Evolutionary conservation across 306 rosid genomes (phyloP).

Genomic region (Parietaria judaica): DNA sequence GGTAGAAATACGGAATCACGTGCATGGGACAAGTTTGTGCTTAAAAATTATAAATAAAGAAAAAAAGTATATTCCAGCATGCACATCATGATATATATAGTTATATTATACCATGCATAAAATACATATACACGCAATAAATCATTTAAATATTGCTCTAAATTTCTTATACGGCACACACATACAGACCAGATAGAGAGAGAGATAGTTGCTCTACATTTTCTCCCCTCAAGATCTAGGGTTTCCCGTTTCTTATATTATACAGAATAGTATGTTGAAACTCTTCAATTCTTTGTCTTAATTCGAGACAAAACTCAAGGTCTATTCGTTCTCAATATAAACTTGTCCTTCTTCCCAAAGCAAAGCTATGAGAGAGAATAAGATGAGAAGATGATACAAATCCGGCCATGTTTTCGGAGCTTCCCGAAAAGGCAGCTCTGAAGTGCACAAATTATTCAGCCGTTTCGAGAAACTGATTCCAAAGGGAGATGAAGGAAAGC

Average conservation of each 20-base stretch:
- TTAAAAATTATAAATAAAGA: background rate
- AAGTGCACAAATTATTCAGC: background rate
- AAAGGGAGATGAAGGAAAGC: slow-evolving; percentile 25
- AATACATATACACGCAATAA: slow-evolving; percentile 13
- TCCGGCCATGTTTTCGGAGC: slow-evolving; percentile 4
- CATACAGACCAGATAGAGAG: slow-evolving; percentile 20
- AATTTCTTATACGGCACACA: slow-evolving; percentile 27
- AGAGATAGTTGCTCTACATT: slow-evolving; percentile 10
- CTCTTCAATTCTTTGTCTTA: slow-evolving; percentile 12
- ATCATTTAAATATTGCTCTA: slow-evolving; percentile 28
- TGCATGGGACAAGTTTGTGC: slow-evolving; percentile 35
- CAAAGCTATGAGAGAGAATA: slow-evolving; percentile 15
- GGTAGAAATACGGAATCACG: slow-evolving; percentile 35
- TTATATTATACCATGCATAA: slow-evolving; percentile 20
- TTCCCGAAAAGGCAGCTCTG: slow-evolving; percentile 12
- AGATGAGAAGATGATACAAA: slow-evolving; percentile 4
- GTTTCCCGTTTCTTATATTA: slow-evolving; percentile 21
- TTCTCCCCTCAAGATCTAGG: slow-evolving; percentile 30
- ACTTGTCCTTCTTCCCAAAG: slow-evolving; percentile 15
- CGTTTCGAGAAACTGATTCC: too few relatives aligned
- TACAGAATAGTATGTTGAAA: slow-evolving; percentile 9
- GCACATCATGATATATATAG: background rate
- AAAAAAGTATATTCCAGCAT: slow-evolving; percentile 1
- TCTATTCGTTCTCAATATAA: slow-evolving; percentile 9
- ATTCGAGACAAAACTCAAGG: slow-evolving; percentile 21